Percentiles rank a stretch among this genome's conserved stretches.
phyloP scores from a whole-genome alignment of 805 yeast genomes.

The Candida mattraensis region DNA sequence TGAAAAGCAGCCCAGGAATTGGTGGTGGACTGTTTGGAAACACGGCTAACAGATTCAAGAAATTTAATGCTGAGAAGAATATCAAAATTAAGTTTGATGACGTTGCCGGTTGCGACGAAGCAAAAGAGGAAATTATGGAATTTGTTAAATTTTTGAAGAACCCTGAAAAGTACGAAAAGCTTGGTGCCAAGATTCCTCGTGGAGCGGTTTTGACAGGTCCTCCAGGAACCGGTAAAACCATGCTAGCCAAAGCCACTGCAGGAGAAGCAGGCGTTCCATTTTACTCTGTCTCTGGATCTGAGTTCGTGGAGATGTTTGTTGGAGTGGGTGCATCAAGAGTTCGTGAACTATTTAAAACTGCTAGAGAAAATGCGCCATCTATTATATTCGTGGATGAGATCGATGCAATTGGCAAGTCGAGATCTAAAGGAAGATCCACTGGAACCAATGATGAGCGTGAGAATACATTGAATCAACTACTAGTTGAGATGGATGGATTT shows the following conservation, averaged over 20 bases:
- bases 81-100: slow-evolving; percentile 81
- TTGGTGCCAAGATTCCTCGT: slow-evolving; percentile 93
- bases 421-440: slow-evolving; percentile 68
- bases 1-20: slow-evolving; percentile 54
- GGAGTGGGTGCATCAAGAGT: slow-evolving; percentile 97
- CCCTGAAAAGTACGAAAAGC: slow-evolving; percentile 77
- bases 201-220: slow-evolving; percentile 95
- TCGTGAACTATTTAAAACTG: slow-evolving; percentile 87
- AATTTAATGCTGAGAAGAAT: slow-evolving; percentile 79
- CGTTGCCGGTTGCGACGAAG: slow-evolving; percentile 94
- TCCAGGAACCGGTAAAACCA: slow-evolving; percentile 96
- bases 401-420: slow-evolving; percentile 91
- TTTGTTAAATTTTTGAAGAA: slow-evolving; percentile 86
- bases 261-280: slow-evolving; percentile 97
- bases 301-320: slow-evolving; percentile 95
- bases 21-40: slow-evolving; percentile 64
- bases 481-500: slow-evolving; percentile 97
- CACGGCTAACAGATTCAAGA: slow-evolving; percentile 76
- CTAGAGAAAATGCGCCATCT: slow-evolving; percentile 86
- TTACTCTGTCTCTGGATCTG: slow-evolving; percentile 88
- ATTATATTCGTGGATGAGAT: slow-evolving; percentile 92
- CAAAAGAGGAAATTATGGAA: slow-evolving; percentile 94
- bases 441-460: slow-evolving; percentile 94
- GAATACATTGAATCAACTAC: slow-evolving; percentile 84
- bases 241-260: slow-evolving; percentile 92